Conservation (phyloP, 192 early-diverging fungal species). For the Gryganskiella cystojenkinii region DNA sequence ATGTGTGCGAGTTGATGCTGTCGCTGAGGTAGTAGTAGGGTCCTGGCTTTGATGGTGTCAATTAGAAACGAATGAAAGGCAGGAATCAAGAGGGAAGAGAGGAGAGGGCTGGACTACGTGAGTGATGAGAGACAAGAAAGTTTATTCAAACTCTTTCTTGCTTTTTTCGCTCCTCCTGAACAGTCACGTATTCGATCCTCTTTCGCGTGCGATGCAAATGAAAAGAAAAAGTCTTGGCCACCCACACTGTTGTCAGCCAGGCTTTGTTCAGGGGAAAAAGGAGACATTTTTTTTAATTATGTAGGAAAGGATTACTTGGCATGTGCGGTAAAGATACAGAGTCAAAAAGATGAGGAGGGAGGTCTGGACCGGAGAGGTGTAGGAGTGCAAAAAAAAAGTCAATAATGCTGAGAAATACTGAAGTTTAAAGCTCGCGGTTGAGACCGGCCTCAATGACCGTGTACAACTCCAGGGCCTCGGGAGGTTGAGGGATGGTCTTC, state of each 20-base stretch:
- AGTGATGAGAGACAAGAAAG: not conserved
- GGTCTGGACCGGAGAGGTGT: not conserved
- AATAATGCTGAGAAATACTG: not conserved
- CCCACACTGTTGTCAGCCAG: too few species aligned
- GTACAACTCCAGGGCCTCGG: slow-evolving; percentile 82
- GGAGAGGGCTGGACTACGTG: not conserved
- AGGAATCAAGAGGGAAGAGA: not conserved
- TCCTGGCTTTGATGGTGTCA: too few species aligned
- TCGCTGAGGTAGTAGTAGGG: not conserved
- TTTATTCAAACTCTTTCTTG: too few species aligned
- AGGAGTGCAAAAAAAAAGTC: not conserved
- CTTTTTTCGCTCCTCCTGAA: too few species aligned
- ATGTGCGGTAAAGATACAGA: too few species aligned
- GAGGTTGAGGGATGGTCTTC: slow-evolving; percentile 73
- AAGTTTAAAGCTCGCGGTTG: slow-evolving; percentile 52
- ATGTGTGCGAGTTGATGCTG: not conserved
- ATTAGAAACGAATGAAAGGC: not conserved
- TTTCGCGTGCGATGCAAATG: too few species aligned
- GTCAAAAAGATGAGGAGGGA: not conserved
- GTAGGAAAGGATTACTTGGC: too few species aligned
- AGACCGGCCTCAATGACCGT: slow-evolving; percentile 70
- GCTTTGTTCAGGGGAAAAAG: too few species aligned
- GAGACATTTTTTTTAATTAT: too few species aligned
- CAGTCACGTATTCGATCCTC: too few species aligned
- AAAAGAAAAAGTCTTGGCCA: too few species aligned